Percentiles rank a stretch among this genome's conserved stretches.
Evolutionary conservation across 2,329 filamentous ascomycete genomes (phyloP).

Genomic region (Chaetomium olivaceum): DNA sequence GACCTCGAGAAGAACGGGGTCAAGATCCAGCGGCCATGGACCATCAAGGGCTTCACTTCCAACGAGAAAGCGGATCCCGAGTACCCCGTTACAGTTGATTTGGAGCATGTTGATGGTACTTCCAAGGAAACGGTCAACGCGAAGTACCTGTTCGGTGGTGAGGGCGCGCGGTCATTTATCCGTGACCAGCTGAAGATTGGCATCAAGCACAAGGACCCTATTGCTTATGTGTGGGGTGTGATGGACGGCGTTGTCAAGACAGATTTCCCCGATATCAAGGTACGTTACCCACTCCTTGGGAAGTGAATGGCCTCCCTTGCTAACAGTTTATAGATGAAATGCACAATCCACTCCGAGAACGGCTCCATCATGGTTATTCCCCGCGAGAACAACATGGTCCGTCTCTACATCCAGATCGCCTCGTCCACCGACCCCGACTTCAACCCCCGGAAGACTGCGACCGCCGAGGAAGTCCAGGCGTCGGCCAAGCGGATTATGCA

Average conservation of each 20-base stretch:
- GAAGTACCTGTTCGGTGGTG: slow-evolving; percentile 71
- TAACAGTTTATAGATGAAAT: slow-evolving; percentile 66
- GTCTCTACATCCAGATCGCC: slow-evolving; percentile 68
- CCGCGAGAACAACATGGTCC: slow-evolving; percentile 66
- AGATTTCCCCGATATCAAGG: slow-evolving; percentile 76
- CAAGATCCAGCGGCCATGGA: slow-evolving; percentile 64
- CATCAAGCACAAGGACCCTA: slow-evolving; percentile 70
- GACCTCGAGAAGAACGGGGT: slow-evolving; percentile 65
- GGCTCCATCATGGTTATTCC: slow-evolving; percentile 82
- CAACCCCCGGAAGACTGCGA: slow-evolving; percentile 63
- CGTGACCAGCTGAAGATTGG: slow-evolving; percentile 67
- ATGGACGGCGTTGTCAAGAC: slow-evolving; percentile 73
- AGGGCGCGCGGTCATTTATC: slow-evolving; percentile 68
- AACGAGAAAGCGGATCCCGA: slow-evolving; percentile 57
- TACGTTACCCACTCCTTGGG: slow-evolving; percentile 31
- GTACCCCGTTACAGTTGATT: slow-evolving; percentile 77
- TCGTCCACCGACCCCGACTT: slow-evolving; percentile 63
- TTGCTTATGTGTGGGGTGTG: slow-evolving; percentile 72
- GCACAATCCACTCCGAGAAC: slow-evolving; percentile 71
- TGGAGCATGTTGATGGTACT: slow-evolving; percentile 75
- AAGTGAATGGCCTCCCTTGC: not conserved
- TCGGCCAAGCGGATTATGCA: slow-evolving; percentile 65
- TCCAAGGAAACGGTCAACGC: slow-evolving; percentile 64
- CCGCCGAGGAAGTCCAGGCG: slow-evolving; percentile 62
- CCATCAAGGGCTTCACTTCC: slow-evolving; percentile 60